These are phyloP conservation scores for Pyrenophora teres DNA, from an alignment of 2,329 filamentous ascomycete species.

Conservation along the genomic window DNA sequence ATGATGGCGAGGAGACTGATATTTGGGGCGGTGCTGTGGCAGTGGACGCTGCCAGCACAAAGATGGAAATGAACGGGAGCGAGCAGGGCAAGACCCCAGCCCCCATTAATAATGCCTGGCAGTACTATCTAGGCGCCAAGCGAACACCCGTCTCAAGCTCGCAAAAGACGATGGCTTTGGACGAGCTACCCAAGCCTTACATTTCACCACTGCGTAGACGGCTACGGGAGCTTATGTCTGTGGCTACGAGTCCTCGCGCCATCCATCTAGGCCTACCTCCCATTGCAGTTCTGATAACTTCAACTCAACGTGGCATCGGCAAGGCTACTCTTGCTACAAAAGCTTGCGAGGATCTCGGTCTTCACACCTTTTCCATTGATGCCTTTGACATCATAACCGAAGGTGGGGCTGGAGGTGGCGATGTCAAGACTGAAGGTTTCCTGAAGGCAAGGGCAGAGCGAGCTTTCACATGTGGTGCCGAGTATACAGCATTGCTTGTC, in stretches of 20 bases:
- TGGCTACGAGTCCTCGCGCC: slow-evolving; percentile 84
- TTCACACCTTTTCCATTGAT: slow-evolving; percentile 88
- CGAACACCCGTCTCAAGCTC: slow-evolving; percentile 63
- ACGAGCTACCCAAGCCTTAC: slow-evolving; percentile 50
- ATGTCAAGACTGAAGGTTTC: slow-evolving; percentile 92
- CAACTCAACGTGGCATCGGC: slow-evolving; percentile 90
- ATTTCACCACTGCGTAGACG: slow-evolving; percentile 60
- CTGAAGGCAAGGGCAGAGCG: slow-evolving; percentile 85
- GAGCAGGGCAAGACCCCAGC: slow-evolving; percentile 81
- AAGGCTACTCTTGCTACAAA: slow-evolving; percentile 78
- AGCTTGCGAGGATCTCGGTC: slow-evolving; percentile 84
- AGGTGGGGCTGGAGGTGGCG: slow-evolving; percentile 80
- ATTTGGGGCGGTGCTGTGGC: slow-evolving; percentile 85
- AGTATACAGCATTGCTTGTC: slow-evolving; percentile 82
- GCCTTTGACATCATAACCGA: slow-evolving; percentile 95
- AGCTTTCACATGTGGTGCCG: slow-evolving; percentile 83
- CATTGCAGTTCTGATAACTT: slow-evolving; percentile 83
- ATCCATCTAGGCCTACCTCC: slow-evolving; percentile 87
- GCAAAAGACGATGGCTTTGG: slow-evolving; percentile 59
- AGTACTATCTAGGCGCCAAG: slow-evolving; percentile 83
- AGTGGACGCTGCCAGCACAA: slow-evolving; percentile 83
- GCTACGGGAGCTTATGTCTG: slow-evolving; percentile 81
- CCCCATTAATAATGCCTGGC: slow-evolving; percentile 78
- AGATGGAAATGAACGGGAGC: slow-evolving; percentile 89
- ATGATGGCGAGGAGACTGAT: slow-evolving; percentile 66